Base-by-base conservation (phyloP, 2,329 filamentous ascomycete genomes). In the Bipolaris sorokiniana region DNA sequence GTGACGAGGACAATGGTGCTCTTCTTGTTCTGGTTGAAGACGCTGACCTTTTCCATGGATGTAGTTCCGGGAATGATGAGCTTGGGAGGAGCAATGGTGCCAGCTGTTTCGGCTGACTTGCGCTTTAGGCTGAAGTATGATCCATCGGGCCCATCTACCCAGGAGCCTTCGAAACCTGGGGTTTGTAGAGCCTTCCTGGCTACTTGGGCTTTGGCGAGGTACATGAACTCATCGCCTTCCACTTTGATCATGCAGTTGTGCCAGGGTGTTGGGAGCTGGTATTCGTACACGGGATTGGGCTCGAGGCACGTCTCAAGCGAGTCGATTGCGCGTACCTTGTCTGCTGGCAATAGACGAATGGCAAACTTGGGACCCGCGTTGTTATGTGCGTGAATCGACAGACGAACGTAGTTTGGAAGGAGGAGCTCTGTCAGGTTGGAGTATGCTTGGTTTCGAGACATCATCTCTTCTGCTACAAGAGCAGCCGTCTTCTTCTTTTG, bases 371-470 rank as follows among this genome's bases (percentile, higher is more conserved):
- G 78, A 0, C 78, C 77, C 5, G 70, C 63, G 51, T 79, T 80
- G 48, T 73, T 69, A 55, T 79, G 79, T 54, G 79, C 79, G 54
- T 82, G 80, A 46, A 82, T 82, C 0, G 79, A 81, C 0, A 82
- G 71, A n/a, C 80, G 78, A 40, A 82, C 70, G 51, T 79, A 76
- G 55, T 78, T 75, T 1, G 80, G 80, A 56, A 81, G 77, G 2
- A 81, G 61, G 3, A 81, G 63, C 66, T 81, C 78, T n/a, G 80
- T 72, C 13, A 82, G 70, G 48, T 81, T 81, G 2, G 80, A 81
- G 56, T 82, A 82, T 9, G 79, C 79, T 56, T 81, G 79, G 59
- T 82, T 82, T 7, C 80, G 72, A 18, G 69, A 68, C 26, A 77
- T 73, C 75, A 77, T 78, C 54, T 77, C 74, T 36, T 71, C 66